Base-by-base conservation (phyloP, 768 basidiomycete genomes). In the Pulveroboletus sp. region DNA sequence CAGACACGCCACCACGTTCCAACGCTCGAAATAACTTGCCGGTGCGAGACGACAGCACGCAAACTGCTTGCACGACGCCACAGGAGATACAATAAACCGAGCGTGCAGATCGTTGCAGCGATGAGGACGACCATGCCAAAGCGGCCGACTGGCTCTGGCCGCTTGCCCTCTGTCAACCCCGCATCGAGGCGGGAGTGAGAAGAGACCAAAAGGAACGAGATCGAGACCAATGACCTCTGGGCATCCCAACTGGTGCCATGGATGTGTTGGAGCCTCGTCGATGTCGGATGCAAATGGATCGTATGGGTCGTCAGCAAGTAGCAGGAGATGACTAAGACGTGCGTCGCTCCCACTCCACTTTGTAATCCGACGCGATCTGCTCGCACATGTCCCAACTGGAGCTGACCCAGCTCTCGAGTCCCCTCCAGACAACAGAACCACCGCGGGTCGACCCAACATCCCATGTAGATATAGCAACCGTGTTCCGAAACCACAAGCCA, bases 111-210 rank as follows among this genome's bases (percentile, higher is more conserved):
- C 18, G 81, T 84, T 50, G 80, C 70, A 10, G 86, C 69, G 49
- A 82, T 67, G 27, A 28, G 8, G 27, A 28, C 8, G 4, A 86
- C 67, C 51, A 81, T 46, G 18, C 76, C 68, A 53, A 76, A 69
- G 57, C 75, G 80, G 21, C 82, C 83, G 46, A 85, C 70, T 14
- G 85, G 85, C 53, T 86, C 75, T 9, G 83, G 83, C 58, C 80
- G 83, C 9, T 75, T 78, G 9, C 79, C 75, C 39, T 71, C 85
- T 86, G 59, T 15, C 46, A 24, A 35, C 35, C 49, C 33, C 27
- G 43, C 14, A n/a, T 11, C 15, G 6, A 15, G 15, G 43, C 5
- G 28, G 52, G 32, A 59, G 46, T 9, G 49, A 33, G 42, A 26
- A 6, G n/a, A 24, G 5, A 21, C 32, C 31, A 17, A 43, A 32